A percentile compares a stretch with the other conserved stretches of the same genome.
These are phyloP conservation scores for Solanum peruvianum DNA, from an alignment of 257 asterid genomes.

Conservation along the genomic window DNA sequence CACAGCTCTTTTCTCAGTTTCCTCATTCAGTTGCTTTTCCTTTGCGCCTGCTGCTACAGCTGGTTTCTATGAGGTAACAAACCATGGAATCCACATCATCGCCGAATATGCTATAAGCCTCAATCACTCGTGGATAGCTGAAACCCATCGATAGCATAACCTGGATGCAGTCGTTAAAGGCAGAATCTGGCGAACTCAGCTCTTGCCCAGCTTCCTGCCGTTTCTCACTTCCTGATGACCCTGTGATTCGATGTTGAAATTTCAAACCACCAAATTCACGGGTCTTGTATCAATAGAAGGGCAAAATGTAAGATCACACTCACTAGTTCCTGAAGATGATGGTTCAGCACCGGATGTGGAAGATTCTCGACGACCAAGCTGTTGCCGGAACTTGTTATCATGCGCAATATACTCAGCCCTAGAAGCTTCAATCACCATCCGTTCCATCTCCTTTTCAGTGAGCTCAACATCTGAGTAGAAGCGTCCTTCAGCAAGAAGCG, in stretches of 20 bases:
- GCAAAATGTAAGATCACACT: conserved; percentile 18
- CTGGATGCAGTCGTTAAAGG: conserved; percentile 63
- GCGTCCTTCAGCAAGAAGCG: conserved; percentile 96
- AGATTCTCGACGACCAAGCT: conserved; percentile 50
- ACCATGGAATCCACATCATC: conserved; percentile 94
- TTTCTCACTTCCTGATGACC: conserved; percentile 48
- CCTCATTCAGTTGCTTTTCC: conserved; percentile 89
- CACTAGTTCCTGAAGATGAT: conserved; percentile 91
- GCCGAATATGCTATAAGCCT: conserved; percentile 89
- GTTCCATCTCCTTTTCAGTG: conserved; percentile 91
- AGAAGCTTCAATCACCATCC: conserved; percentile 96
- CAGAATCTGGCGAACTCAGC: not conserved
- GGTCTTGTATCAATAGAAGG: not conserved
- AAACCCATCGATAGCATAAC: conserved; percentile 86
- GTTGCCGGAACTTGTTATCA: conserved; percentile 54
- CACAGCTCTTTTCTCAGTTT: not conserved
- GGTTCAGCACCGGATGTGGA: conserved; percentile 92
- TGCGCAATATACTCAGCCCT: conserved; percentile 76
- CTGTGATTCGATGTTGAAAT: conserved; percentile 13
- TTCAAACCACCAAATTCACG: not conserved
- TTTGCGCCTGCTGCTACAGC: conserved; percentile 65
- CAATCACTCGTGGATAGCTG: conserved; percentile 83
- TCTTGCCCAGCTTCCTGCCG: conserved; percentile 30
- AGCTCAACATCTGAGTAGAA: conserved; percentile 94
- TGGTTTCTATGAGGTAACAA: conserved; percentile 67